A percentile compares a stretch with the other conserved stretches of the same genome.
These are phyloP conservation scores for Biancaea sappan DNA, from an alignment of 306 rosid species.

Conservation along the genomic window DNA sequence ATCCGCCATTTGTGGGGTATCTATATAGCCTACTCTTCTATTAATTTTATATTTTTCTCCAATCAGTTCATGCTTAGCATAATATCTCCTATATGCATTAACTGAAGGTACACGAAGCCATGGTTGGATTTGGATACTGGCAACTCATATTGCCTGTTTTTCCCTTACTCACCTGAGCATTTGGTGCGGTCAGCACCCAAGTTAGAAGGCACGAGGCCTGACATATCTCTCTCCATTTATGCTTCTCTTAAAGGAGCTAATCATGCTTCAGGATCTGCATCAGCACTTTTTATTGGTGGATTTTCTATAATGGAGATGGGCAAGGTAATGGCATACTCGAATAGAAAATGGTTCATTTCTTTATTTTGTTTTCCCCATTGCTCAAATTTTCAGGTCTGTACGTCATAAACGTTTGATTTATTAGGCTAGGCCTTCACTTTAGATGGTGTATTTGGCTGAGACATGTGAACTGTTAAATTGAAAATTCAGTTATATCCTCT, in stretches of 20 bases:
- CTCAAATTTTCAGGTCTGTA: conserved; percentile 12
- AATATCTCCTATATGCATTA: conserved; percentile 28
- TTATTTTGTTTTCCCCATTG: neutral
- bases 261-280: conserved; percentile 72
- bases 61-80: conserved; percentile 26
- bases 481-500: conserved; percentile 20
- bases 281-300: conserved; percentile 86
- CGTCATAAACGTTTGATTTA: conserved; percentile 21
- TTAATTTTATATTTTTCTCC: conserved; percentile 10
- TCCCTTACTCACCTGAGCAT: conserved; percentile 92
- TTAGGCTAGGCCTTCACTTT: conserved; percentile 19
- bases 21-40: conserved; percentile 27
- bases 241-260: conserved; percentile 66
- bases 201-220: conserved; percentile 71
- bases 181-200: conserved; percentile 69
- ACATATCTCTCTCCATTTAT: conserved; percentile 61
- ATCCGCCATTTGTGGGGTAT: conserved; percentile 93
- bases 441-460: neutral
- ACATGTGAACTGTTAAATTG: conserved; percentile 18
- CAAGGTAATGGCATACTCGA: conserved; percentile 55
- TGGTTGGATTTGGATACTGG: conserved; percentile 82
- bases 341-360: neutral
- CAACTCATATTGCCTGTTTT: conserved; percentile 79
- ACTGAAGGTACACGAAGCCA: conserved; percentile 77
- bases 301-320: conserved; percentile 72